A percentile compares a stretch with the other conserved stretches of the same genome.
Evolutionary conservation across 768 basidiomycete genomes (phyloP).

Genomic region (Naganishia onofrii): DNA sequence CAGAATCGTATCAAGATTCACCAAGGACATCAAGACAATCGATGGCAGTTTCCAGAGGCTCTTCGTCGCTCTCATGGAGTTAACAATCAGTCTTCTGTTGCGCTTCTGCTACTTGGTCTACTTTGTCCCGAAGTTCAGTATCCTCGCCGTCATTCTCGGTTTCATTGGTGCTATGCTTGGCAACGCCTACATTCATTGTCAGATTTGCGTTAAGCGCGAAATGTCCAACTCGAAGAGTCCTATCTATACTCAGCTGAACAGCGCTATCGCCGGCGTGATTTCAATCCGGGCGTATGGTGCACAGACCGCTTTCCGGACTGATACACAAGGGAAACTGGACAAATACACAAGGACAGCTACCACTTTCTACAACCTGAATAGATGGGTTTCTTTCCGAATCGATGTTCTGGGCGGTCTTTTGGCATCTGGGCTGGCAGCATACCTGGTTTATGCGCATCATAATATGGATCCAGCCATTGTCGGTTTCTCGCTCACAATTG

Average conservation of each 20-base stretch:
- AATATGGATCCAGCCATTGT: conserved; percentile 44
- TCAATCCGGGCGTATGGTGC: conserved; percentile 68
- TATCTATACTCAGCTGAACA: conserved; percentile 59
- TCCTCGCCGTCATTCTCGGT: conserved; percentile 46
- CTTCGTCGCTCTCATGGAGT: conserved; percentile 40
- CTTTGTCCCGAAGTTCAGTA: conserved; percentile 47
- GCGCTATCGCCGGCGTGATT: conserved; percentile 61
- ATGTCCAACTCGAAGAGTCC: conserved; percentile 53
- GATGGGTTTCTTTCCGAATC: conserved; percentile 59
- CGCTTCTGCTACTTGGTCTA: conserved; percentile 43
- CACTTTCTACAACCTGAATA: conserved; percentile 55
- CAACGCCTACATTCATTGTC: conserved; percentile 60
- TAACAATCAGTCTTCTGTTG: conserved; percentile 41
- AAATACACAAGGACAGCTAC: conserved; percentile 37
- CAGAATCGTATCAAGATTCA: conserved; percentile 47
- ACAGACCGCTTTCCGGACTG: conserved; percentile 56
- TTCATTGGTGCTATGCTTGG: conserved; percentile 57
- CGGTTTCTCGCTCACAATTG: conserved; percentile 51
- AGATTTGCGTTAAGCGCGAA: conserved; percentile 58
- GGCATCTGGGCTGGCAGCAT: conserved; percentile 59
- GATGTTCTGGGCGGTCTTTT: conserved; percentile 65
- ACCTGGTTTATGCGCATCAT: conserved; percentile 57
- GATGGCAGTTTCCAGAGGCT: conserved; percentile 43
- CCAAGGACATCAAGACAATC: conserved; percentile 51
- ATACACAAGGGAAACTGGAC: conserved; percentile 61